phyloP scores from a whole-genome alignment of 805 yeast species.

The Yarrowia bubula region DNA sequence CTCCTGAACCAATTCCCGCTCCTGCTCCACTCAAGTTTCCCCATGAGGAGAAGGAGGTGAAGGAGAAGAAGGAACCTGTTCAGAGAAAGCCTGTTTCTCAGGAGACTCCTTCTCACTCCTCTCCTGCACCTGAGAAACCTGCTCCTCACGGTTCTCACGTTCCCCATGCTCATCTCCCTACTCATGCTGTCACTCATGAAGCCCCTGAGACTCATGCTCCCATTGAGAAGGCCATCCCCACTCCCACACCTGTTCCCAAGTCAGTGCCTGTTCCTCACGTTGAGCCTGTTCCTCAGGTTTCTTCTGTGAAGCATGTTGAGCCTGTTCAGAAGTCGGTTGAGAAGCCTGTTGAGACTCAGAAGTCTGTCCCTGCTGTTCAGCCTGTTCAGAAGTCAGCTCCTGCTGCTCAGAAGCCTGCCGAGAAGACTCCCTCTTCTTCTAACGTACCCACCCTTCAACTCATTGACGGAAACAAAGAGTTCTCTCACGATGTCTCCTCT shows the following conservation, averaged over 20 bases:
- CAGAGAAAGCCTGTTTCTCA: not conserved
- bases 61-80: not conserved
- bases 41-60: not conserved
- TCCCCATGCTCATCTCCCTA: no score
- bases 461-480: constrained; percentile 58
- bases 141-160: no score
- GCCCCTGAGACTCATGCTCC: not conserved
- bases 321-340: no score
- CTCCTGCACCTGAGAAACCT: no score
- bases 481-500: constrained; percentile 43
- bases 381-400: not conserved
- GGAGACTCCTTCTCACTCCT: no score
- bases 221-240: not conserved
- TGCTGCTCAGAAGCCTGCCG: not conserved
- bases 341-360: not conserved
- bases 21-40: not conserved
- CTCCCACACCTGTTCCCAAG: no score
- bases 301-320: not conserved
- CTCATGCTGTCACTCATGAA: no score
- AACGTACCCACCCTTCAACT: constrained; percentile 50
- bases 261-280: no score
- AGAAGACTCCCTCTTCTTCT: not conserved
- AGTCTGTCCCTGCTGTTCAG: not conserved
- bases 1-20: not conserved
- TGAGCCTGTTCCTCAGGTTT: no score